These are phyloP conservation scores for Saturnispora saitoi DNA, from an alignment of 805 yeast species.

Conservation along the genomic window DNA sequence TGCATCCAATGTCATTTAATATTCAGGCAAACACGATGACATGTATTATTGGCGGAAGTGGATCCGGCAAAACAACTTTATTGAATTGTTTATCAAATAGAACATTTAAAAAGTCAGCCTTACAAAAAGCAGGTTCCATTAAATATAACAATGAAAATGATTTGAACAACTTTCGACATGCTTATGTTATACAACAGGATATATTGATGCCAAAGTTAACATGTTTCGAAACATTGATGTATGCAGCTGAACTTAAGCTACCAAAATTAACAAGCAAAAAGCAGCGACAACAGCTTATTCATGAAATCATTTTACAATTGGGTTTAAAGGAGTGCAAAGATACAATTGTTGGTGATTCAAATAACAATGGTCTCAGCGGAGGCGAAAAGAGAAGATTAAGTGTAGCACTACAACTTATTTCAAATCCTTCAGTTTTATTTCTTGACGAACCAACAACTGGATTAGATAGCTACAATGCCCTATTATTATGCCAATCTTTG, in stretches of 20 bases:
- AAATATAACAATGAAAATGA: slow-evolving; percentile 31
- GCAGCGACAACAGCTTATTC: slow-evolving; percentile 44
- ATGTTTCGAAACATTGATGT: slow-evolving; percentile 58
- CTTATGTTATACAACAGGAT: slow-evolving; percentile 75
- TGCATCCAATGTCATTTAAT: slow-evolving; percentile 48
- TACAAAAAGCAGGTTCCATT: slow-evolving; percentile 33
- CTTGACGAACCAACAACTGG: slow-evolving; percentile 90
- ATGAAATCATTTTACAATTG: slow-evolving; percentile 51
- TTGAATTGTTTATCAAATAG: slow-evolving; percentile 57
- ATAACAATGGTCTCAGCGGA: slow-evolving; percentile 62
- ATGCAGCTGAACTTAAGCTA: slow-evolving; percentile 64
- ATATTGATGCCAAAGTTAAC: slow-evolving; percentile 63
- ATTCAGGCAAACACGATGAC: slow-evolving; percentile 53
- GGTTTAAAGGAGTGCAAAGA: slow-evolving; percentile 59
- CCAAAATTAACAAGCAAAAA: slow-evolving; percentile 35
- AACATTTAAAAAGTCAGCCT: slow-evolving; percentile 26
- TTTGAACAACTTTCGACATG: slow-evolving; percentile 30
- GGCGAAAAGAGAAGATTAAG: slow-evolving; percentile 77
- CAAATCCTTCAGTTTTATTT: slow-evolving; percentile 68
- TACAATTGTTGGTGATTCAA: slow-evolving; percentile 46
- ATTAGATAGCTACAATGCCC: slow-evolving; percentile 70
- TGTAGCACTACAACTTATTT: slow-evolving; percentile 67
- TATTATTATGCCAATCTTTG: slow-evolving; percentile 50
- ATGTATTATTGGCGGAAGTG: slow-evolving; percentile 84
- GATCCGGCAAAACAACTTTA: slow-evolving; percentile 79